These are phyloP conservation scores for Fusarium foetens DNA, from an alignment of 2,329 filamentous ascomycete species.

Conservation along the genomic window DNA sequence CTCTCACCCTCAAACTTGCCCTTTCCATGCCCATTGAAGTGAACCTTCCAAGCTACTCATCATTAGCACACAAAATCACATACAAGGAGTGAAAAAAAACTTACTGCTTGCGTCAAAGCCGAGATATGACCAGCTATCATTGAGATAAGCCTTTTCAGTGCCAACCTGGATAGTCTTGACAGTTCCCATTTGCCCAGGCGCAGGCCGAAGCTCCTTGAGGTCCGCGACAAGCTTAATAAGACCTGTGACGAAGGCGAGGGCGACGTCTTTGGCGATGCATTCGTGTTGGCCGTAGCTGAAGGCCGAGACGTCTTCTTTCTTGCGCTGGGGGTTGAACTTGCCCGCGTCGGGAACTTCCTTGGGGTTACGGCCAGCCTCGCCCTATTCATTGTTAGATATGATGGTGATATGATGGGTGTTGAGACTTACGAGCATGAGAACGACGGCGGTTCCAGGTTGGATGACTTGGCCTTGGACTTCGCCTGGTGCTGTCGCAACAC, in stretches of 20 bases:
- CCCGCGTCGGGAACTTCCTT: constrained; percentile 50
- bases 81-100: constrained; percentile 17
- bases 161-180: constrained; percentile 57
- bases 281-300: constrained; percentile 60
- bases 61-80: constrained; percentile 25
- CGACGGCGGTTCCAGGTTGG: constrained; percentile 53
- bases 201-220: constrained; percentile 57
- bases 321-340: constrained; percentile 56
- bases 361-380: constrained; percentile 52
- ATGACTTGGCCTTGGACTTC: constrained; percentile 53
- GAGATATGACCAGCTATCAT: constrained; percentile 60
- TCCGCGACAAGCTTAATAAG: constrained; percentile 56
- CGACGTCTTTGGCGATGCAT: constrained; percentile 56
- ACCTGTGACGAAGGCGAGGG: constrained; percentile 53
- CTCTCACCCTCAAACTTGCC: constrained; percentile 49
- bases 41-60: constrained; percentile 47
- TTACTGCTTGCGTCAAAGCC: constrained; percentile 58
- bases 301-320: constrained; percentile 52
- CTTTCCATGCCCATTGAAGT: constrained; percentile 53
- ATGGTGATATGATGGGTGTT: too few species aligned
- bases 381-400: constrained; percentile 46
- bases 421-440: constrained; percentile 55
- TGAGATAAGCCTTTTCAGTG: constrained; percentile 55
- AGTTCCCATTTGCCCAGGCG: constrained; percentile 57
- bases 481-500: constrained; percentile 47